Evolutionary conservation across 495 filamentous ascomycete species (phyloP).

Genomic region (Aspergillus saccharolyticus): DNA sequence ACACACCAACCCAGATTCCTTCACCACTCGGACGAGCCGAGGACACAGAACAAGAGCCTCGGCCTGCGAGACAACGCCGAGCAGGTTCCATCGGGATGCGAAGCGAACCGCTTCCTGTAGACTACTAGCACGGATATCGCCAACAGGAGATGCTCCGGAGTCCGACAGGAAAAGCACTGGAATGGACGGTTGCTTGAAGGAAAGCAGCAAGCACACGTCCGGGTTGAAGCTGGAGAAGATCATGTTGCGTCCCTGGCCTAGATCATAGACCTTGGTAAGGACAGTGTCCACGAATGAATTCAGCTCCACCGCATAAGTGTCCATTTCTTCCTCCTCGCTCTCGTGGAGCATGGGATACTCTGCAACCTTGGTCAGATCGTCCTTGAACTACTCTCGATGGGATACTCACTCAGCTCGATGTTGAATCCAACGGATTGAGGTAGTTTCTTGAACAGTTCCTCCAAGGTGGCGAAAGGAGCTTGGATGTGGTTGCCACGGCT

Average conservation of each 20-base stretch:
- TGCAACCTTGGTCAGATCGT: slow-evolving; percentile 30
- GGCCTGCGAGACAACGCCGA: slow-evolving; percentile 81
- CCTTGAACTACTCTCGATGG: slow-evolving; percentile 16
- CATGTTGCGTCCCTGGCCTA: slow-evolving; percentile 69
- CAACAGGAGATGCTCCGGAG: slow-evolving; percentile 66
- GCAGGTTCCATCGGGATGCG: slow-evolving; percentile 86
- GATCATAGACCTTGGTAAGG: slow-evolving; percentile 76
- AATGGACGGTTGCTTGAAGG: slow-evolving; percentile 93
- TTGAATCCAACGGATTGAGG: slow-evolving; percentile 86
- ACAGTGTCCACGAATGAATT: slow-evolving; percentile 97
- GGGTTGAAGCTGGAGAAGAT: slow-evolving; percentile 97
- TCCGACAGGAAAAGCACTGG: slow-evolving; percentile 94
- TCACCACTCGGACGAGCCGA: slow-evolving; percentile 90
- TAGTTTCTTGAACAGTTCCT: slow-evolving; percentile 84
- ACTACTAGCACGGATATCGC: slow-evolving; percentile 86
- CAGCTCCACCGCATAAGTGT: slow-evolving; percentile 91
- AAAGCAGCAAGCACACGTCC: slow-evolving; percentile 87
- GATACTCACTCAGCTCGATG: slow-evolving; percentile 79
- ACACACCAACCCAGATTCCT: slow-evolving; percentile 88
- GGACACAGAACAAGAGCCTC: slow-evolving; percentile 84
- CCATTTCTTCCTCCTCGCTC: slow-evolving; percentile 93
- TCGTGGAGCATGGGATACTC: slow-evolving; percentile 97
- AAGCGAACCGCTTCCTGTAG: slow-evolving; percentile 95
- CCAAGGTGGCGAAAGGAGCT: slow-evolving; percentile 87
- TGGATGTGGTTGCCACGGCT: slow-evolving; percentile 90